Conservation (phyloP, 768 basidiomycete genomes). For the Mycena rebaudengoi region DNA sequence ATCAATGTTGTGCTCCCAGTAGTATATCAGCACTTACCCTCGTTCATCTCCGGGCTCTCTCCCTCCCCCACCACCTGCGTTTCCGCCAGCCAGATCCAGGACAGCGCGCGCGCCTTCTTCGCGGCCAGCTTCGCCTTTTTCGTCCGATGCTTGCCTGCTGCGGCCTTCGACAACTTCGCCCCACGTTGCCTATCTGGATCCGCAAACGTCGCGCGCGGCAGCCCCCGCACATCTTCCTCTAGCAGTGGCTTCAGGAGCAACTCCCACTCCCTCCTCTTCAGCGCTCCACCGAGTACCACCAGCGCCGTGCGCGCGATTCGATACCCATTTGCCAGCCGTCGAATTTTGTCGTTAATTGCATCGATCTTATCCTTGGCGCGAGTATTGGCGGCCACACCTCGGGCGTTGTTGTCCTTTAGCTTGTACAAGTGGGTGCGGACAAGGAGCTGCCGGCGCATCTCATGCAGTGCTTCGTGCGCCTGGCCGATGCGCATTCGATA, state of each 20-base stretch:
- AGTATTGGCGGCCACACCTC: constrained; percentile 29
- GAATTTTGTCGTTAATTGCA: constrained; percentile 5
- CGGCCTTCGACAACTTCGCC: too few species aligned
- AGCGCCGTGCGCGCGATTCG: constrained; percentile 1
- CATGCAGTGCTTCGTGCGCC: constrained; percentile 19
- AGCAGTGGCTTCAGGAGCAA: constrained; percentile 22
- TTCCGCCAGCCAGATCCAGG: constrained; percentile 1
- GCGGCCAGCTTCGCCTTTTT: neutral
- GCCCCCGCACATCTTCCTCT: constrained; percentile 4
- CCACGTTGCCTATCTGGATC: neutral
- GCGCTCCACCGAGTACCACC: neutral
- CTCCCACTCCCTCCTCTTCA: constrained; percentile 29
- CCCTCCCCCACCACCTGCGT: neutral
- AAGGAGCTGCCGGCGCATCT: constrained; percentile 23
- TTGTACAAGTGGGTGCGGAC: constrained; percentile 18
- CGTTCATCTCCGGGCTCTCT: neutral
- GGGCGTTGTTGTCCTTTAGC: constrained; percentile 13
- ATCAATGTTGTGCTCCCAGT: too few species aligned
- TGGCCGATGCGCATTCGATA: constrained; percentile 19
- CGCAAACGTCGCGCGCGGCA: neutral
- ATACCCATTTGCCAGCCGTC: neutral
- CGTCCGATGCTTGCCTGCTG: neutral
- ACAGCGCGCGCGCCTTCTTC: neutral
- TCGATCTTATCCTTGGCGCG: neutral
- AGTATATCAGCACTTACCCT: neutral